These are phyloP conservation scores for Endotrypanum monterogeii DNA, from an alignment of 208 protist genomes.

Conservation along the genomic window DNA sequence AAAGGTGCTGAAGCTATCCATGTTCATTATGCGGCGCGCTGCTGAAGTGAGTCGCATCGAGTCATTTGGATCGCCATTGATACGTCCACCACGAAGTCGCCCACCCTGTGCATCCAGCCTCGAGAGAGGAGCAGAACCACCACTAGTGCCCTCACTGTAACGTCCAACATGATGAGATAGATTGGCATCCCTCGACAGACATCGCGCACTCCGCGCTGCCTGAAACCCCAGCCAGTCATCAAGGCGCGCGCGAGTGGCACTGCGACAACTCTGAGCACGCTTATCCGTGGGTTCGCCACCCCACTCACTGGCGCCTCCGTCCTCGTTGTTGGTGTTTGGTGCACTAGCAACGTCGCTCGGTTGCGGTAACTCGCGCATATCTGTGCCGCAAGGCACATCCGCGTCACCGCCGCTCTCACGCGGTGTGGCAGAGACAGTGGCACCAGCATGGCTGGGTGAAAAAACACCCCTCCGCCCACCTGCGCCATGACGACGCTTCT, in stretches of 20 bases:
- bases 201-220: not conserved
- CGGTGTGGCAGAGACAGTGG: not conserved
- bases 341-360: constrained; percentile 8
- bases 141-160: not conserved
- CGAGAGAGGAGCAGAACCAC: not conserved
- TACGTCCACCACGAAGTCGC: not conserved
- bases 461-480: not conserved
- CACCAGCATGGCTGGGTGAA: not conserved
- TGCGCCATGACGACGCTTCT: constrained; percentile 29
- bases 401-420: not conserved
- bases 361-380: constrained; percentile 21
- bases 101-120: not conserved
- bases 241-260: not conserved
- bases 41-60: constrained; percentile 6
- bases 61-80: not conserved
- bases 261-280: not conserved
- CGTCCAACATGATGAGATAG: not conserved
- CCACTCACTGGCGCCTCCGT: not conserved
- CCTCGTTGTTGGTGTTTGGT: not conserved
- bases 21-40: constrained; percentile 41
- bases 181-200: not conserved
- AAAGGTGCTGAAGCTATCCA: constrained; percentile 62
- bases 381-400: constrained; percentile 6
- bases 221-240: not conserved
- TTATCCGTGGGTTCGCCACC: not conserved